Conservation (phyloP, 73 alveolate genomes). For the Paramecium biaurelia region DNA sequence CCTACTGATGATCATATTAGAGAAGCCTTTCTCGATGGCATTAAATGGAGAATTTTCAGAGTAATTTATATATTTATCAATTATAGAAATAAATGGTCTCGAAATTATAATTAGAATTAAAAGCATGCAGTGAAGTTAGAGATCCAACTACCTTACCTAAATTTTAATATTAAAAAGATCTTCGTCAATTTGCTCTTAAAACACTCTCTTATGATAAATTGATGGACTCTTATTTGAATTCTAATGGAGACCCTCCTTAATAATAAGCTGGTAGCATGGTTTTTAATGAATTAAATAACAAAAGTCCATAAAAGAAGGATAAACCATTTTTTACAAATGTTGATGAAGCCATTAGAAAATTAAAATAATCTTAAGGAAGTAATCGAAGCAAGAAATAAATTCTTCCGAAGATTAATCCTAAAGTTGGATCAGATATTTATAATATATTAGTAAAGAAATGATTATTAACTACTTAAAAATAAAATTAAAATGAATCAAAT, state of each 20-base stretch:
- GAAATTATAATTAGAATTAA: conserved; percentile 45
- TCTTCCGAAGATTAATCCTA: conserved; percentile 37
- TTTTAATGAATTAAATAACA: neutral
- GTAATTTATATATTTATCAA: neutral
- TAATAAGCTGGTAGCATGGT: neutral
- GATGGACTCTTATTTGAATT: neutral
- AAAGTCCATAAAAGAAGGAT: conserved; percentile 5
- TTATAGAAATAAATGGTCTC: conserved; percentile 40
- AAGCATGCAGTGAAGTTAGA: neutral
- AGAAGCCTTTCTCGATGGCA: conserved; percentile 56
- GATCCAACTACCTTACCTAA: conserved; percentile 30
- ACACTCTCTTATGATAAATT: conserved; percentile 48
- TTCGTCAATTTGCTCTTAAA: conserved; percentile 32
- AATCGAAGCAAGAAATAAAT: neutral
- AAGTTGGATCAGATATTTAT: conserved; percentile 48
- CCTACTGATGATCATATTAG: conserved; percentile 59
- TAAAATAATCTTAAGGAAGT: neutral
- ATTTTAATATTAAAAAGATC: conserved; percentile 2
- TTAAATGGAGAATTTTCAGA: conserved; percentile 53
- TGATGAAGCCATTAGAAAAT: neutral
- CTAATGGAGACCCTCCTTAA: neutral
- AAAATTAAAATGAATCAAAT: conserved; percentile 21
- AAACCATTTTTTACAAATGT: conserved; percentile 38
- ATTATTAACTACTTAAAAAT: neutral
- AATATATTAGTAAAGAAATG: conserved; percentile 28